Percentiles rank a stretch among this genome's conserved stretches.
Conservation (phyloP, 2,329 filamentous ascomycete species). For the Trichoderma koningii region DNA sequence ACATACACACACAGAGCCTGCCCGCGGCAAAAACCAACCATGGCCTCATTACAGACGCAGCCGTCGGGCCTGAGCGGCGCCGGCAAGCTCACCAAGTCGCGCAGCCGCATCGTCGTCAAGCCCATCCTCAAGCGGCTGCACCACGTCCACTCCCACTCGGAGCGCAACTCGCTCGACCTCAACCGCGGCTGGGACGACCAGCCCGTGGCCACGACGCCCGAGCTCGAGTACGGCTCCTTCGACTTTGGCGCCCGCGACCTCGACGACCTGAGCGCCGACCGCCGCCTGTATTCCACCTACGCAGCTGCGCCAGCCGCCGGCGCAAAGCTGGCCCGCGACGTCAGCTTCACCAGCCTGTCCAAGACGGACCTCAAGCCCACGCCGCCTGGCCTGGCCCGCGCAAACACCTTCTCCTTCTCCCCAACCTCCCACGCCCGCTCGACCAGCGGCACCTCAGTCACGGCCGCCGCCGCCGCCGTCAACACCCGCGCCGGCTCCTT, state of each 20-base stretch:
- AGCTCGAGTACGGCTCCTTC: constrained; percentile 36
- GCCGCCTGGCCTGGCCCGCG: constrained; percentile 11
- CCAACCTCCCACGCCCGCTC: constrained; percentile 61
- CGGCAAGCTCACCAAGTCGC: constrained; percentile 47
- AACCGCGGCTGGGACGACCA: constrained; percentile 63
- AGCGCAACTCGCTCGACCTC: constrained; percentile 64
- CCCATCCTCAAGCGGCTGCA: constrained; percentile 63
- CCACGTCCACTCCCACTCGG: constrained; percentile 46
- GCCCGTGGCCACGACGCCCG: constrained; percentile 30
- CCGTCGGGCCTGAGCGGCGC: constrained; percentile 28
- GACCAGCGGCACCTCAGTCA: constrained; percentile 58
- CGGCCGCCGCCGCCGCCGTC: constrained; percentile 60
- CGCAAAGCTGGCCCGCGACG: constrained; percentile 42
- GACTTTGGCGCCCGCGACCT: constrained; percentile 37
- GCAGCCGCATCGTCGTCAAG: constrained; percentile 55
- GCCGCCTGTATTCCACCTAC: constrained; percentile 27
- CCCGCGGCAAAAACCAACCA: constrained; percentile 10
- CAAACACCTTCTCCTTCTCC: constrained; percentile 45
- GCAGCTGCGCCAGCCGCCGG: constrained; percentile 32
- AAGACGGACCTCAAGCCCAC: constrained; percentile 36
- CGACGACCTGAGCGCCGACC: constrained; percentile 32
- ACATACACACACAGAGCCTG: no score
- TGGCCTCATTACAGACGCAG: constrained; percentile 38
- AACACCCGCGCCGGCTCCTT: constrained; percentile 53
- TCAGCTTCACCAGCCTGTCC: constrained; percentile 49